These are phyloP conservation scores for Ceratocystis cubensis DNA, from an alignment of 2,329 filamentous ascomycete species.

Conservation along the genomic window DNA sequence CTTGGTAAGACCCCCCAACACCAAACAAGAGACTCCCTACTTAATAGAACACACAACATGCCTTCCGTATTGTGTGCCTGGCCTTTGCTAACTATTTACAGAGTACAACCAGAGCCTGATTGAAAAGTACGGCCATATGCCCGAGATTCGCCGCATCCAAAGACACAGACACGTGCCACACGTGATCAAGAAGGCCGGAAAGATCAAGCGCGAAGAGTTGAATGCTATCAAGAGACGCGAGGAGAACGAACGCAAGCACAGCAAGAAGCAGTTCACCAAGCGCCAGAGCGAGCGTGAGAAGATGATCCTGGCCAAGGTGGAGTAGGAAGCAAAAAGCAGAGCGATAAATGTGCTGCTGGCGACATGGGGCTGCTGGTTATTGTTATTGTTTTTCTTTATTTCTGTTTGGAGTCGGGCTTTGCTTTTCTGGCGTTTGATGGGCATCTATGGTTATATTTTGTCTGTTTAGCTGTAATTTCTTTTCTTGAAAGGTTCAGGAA, in stretches of 20 bases:
- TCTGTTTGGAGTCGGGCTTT: slow-evolving; percentile 3
- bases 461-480: slow-evolving; percentile 2
- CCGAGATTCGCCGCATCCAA: slow-evolving; percentile 81
- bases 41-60: neutral
- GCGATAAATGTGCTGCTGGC: neutral
- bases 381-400: neutral
- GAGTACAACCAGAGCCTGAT: slow-evolving; percentile 84
- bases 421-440: slow-evolving; percentile 13
- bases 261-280: slow-evolving; percentile 65
- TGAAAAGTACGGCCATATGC: slow-evolving; percentile 84
- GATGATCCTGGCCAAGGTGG: slow-evolving; percentile 62
- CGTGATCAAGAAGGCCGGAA: slow-evolving; percentile 85
- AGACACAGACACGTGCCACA: slow-evolving; percentile 85
- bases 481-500: neutral
- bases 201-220: slow-evolving; percentile 88
- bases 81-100: slow-evolving; percentile 12
- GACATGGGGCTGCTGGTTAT: neutral
- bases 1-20: slow-evolving; percentile 31
- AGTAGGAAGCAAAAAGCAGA: slow-evolving; percentile 28
- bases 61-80: neutral
- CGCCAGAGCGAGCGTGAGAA: slow-evolving; percentile 77
- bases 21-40: neutral
- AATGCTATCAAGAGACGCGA: slow-evolving; percentile 77
- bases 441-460: slow-evolving; percentile 7
- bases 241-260: slow-evolving; percentile 89